Base-by-base conservation (phyloP, 2,329 filamentous ascomycete species). In the Akanthomyces muscarius region DNA sequence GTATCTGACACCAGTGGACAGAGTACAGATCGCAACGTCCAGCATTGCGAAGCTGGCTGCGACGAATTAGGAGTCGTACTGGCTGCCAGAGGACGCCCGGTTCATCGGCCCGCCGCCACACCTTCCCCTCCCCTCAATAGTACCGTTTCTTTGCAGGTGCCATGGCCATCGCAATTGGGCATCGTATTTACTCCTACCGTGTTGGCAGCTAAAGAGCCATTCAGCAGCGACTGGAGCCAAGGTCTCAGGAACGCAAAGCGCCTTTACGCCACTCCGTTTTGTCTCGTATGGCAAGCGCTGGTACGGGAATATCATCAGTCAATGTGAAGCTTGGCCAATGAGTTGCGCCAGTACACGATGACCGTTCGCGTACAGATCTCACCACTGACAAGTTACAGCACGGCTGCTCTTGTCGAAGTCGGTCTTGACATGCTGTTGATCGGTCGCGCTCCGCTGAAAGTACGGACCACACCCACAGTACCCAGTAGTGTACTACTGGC, bases 101-200 rank as follows among this genome's bases (percentile, higher is more conserved):
- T 23, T 30, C 45, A 59, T 51, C 56, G 56, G 33, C 56, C 56
- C 56, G 45, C 45, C 56, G 36, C 45, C 56, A 30, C 45, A 23
- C 16, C 18, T 5, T 50, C 21, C 25, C 13, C 23, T 18, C 10
- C 23, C 7, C 11, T 48, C 25, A 16, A 30, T 30, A 50, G 10
- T 25, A 30, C 13, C 5, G 21, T 50, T 16, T 28, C 47, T 30
- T 8, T 28, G 23, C 47, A 28, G 13, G 5, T 7, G 23, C 25
- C 38, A 41, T 41, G 38, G 38, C 7, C 14, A 41, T 38, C 13
- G 33, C 33, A 13, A 38, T 41, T 41, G 14, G 11, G 38, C 38
- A 41, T 41, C 38, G 2, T 41, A 16, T 41, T 38, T 38, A 38
- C 11, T 13, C 36, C 11, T 41, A 16, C 38, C 38, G 14, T 41